Evolutionary conservation across 176 grass and related monocot genomes (phyloP), one percentile per base, ranked within the genome.

Genomic region (Musa schizocarpa): DNA sequence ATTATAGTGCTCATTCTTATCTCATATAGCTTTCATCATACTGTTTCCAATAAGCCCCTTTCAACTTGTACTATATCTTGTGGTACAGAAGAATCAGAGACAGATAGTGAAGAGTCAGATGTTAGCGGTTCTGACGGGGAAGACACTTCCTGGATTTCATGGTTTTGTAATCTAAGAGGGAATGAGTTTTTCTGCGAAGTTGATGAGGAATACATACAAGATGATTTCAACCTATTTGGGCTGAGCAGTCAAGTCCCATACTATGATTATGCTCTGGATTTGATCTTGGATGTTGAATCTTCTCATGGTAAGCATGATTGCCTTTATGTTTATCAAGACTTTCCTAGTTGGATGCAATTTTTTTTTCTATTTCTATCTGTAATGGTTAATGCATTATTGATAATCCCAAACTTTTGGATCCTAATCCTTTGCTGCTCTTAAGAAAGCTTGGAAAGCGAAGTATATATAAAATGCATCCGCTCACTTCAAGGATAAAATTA

Each of bases 211-310:
- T 91, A 91, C 77, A 91, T 96, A 74, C 88, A 96, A 78, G 88
- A 96, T 19, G 92, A 96, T 77, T 96, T 96, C 76, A 96, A 91
- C 58, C 86, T 96, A 21, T 91, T 86, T 50, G 88, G 92, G 43
- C 84, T 96, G 68, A 88, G 88, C 34, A 74, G 74, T 64, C 88
- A 91, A 84, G 86, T 96, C 56, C 92, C 88, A 2, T 91, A 96
- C 78, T 96, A 96, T 13, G 88, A 96, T 62, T 96, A 91, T 81
- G 92, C 92, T 63, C 88, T 96, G 82, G 92, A 96, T 70, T 81
- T 96, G 27, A 96, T 91, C 64, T 84, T 91, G 53, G 92, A 96
- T 69, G 78, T 86, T 11, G 92, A 96, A 52, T 96, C 92, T 78
- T 90, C 88, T 80, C 83, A 88, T 79, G 92, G 89, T 88, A 86